These are phyloP conservation scores for Narthecium ossifragum DNA, from an alignment of 106 monocot genomes.

Conservation along the genomic window DNA sequence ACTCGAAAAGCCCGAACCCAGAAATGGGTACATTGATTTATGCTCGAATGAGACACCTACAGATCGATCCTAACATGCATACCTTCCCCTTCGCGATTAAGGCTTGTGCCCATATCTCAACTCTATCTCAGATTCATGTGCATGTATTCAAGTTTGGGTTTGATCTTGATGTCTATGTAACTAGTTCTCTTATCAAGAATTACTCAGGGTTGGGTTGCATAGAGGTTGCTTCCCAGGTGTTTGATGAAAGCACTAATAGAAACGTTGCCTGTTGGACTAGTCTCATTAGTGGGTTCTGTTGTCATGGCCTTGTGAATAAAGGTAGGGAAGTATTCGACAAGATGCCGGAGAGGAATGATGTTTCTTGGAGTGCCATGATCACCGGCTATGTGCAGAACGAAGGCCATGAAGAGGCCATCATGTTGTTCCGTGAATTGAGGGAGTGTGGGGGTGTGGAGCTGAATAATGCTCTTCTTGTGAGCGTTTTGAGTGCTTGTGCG, in stretches of 20 bases:
- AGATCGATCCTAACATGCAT: conserved; percentile 24
- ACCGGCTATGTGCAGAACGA: conserved; percentile 23
- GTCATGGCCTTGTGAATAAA: conserved; percentile 3
- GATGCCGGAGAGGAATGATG: conserved; percentile 31
- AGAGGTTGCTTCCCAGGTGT: conserved; percentile 5
- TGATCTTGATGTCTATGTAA: conserved; percentile 12
- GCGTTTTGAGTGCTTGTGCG: conserved; percentile 26
- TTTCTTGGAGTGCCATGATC: conserved; percentile 35
- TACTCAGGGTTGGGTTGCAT: conserved; percentile 9
- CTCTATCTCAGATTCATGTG: conserved; percentile 18
- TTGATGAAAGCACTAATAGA: conserved; percentile 3
- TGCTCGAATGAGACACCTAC: conserved; percentile 11
- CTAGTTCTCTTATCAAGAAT: conserved; percentile 12
- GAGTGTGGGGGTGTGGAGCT: background rate
- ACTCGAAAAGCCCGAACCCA: conserved; percentile 2
- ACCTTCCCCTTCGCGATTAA: conserved; percentile 27
- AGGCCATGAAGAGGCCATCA: conserved; percentile 15
- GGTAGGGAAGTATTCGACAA: conserved; percentile 23
- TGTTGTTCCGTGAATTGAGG: conserved; percentile 23
- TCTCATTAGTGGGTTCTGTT: conserved; percentile 24
- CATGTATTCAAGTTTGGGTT: conserved; percentile 26
- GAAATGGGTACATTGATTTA: conserved; percentile 10
- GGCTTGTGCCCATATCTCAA: background rate
- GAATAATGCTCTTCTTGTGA: conserved; percentile 25
- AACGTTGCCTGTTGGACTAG: conserved; percentile 12